These are phyloP conservation scores for Amanita rimosa DNA, from an alignment of 768 basidiomycete genomes.

Conservation along the genomic window DNA sequence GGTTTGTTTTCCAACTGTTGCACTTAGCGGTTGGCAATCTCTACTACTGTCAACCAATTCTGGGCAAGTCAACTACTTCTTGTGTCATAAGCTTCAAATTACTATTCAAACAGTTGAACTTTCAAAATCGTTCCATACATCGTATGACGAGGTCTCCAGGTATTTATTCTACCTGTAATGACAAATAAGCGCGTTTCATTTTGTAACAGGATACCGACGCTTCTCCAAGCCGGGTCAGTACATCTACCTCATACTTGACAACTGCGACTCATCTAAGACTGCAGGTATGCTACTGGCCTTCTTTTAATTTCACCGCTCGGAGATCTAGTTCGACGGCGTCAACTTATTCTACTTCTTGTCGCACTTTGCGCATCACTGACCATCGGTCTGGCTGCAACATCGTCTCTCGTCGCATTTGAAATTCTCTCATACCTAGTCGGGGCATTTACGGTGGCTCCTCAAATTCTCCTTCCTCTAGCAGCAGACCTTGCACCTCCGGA, in stretches of 20 bases:
- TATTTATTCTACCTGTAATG: constrained; percentile 12
- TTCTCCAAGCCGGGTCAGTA: constrained; percentile 55
- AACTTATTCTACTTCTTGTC: constrained; percentile 51
- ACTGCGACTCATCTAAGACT: background rate
- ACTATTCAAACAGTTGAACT: constrained; percentile 26
- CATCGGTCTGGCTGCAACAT: constrained; percentile 61
- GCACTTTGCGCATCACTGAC: constrained; percentile 44
- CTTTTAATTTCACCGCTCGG: constrained; percentile 74
- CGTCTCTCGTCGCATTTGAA: constrained; percentile 49
- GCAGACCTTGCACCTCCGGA: constrained; percentile 75
- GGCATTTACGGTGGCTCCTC: constrained; percentile 57
- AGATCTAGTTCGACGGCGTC: constrained; percentile 69
- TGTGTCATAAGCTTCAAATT: background rate
- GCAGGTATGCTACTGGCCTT: constrained; percentile 62
- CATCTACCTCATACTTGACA: background rate
- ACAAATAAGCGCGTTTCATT: constrained; percentile 10
- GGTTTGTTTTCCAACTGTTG: background rate
- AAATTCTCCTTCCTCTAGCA: constrained; percentile 68
- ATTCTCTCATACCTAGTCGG: constrained; percentile 63
- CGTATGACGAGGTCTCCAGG: constrained; percentile 29
- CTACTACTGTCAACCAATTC: constrained; percentile 75
- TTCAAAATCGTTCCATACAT: constrained; percentile 23
- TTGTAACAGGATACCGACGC: constrained; percentile 42
- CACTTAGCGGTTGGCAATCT: constrained; percentile 57
- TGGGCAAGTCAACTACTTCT: constrained; percentile 34